Conservation (phyloP, 2,329 filamentous ascomycete species). For the Neofusicoccum cordaticola region DNA sequence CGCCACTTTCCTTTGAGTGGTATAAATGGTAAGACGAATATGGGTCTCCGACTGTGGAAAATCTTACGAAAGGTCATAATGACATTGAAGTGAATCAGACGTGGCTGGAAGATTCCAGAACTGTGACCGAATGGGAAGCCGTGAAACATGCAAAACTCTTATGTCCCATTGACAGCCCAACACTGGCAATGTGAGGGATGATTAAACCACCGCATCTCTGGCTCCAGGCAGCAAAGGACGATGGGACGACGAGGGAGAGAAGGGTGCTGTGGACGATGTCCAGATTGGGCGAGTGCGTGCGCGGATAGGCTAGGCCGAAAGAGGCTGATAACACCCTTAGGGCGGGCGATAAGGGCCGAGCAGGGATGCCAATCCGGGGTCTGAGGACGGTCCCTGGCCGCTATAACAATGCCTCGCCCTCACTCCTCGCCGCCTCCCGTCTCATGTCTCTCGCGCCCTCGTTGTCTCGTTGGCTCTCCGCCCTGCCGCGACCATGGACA, state of each 20-base stretch:
- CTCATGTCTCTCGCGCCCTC: not conserved
- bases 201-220: too few relatives aligned
- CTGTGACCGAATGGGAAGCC: too few relatives aligned
- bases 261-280: not conserved
- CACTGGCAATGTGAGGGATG: too few relatives aligned
- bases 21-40: too few relatives aligned
- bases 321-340: not conserved
- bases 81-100: too few relatives aligned
- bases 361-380: constrained; percentile 1
- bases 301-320: not conserved
- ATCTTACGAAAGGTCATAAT: too few relatives aligned
- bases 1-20: too few relatives aligned
- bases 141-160: too few relatives aligned
- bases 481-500: constrained; percentile 8
- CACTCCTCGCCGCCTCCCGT: not conserved
- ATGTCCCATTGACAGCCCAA: too few relatives aligned
- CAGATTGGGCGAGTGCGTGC: not conserved
- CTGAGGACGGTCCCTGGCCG: not conserved
- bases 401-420: constrained; percentile 4
- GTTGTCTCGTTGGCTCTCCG: not conserved
- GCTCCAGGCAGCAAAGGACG: too few relatives aligned
- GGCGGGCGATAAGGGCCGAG: not conserved
- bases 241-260: not conserved
- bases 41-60: too few relatives aligned
- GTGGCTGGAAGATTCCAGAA: too few relatives aligned